Evolutionary conservation across 2,329 filamentous ascomycete genomes (phyloP).

Genomic region (Penicillium sp.): DNA sequence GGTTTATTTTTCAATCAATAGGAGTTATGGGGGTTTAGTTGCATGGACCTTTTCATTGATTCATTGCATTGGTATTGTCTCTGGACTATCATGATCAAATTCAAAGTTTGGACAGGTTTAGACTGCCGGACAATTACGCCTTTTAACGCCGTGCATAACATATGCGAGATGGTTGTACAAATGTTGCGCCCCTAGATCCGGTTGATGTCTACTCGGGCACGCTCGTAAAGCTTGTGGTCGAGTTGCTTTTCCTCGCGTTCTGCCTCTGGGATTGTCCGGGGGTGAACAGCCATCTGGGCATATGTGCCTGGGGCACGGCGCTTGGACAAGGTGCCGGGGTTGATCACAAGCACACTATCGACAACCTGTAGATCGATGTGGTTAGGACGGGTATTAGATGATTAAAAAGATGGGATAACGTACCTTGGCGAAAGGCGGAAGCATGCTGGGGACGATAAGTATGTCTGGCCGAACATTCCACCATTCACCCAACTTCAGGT

Average conservation of each 20-base stretch:
- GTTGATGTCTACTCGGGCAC: conserved; percentile 83
- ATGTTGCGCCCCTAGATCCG: conserved; percentile 58
- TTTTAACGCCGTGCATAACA: conserved; percentile 20
- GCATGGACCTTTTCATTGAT: conserved; percentile 12
- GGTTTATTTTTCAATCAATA: background rate
- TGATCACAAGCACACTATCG: conserved; percentile 84
- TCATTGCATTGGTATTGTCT: conserved; percentile 14
- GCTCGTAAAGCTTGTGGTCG: conserved; percentile 74
- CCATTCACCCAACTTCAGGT: conserved; percentile 88
- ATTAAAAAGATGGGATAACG: conserved; percentile 23
- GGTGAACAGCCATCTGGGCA: conserved; percentile 73
- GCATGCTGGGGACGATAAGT: conserved; percentile 74
- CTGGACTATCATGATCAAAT: conserved; percentile 8
- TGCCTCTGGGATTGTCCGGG: conserved; percentile 60
- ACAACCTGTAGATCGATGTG: conserved; percentile 65
- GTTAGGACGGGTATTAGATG: background rate
- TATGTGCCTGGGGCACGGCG: conserved; percentile 82
- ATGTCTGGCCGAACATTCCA: conserved; percentile 82
- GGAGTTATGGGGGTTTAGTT: background rate
- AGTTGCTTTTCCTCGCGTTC: conserved; percentile 61
- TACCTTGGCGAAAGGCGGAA: conserved; percentile 88
- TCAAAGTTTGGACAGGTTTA: background rate
- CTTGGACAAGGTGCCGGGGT: conserved; percentile 86
- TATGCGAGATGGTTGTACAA: conserved; percentile 28
- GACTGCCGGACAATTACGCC: conserved; percentile 3